Conservation (phyloP, 495 filamentous ascomycete genomes). For the Xylaria castorea region DNA sequence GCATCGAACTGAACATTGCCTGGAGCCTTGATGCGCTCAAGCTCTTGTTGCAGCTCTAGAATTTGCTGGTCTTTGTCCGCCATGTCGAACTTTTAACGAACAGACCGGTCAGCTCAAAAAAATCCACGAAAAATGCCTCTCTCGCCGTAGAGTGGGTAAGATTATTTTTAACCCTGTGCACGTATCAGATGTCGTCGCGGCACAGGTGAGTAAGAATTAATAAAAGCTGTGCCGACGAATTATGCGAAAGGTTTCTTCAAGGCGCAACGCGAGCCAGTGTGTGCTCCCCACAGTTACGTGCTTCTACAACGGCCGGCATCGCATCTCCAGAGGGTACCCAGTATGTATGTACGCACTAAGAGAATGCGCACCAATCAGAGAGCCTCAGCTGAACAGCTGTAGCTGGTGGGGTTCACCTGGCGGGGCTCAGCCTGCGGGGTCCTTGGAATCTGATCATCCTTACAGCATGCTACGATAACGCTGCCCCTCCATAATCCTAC, state of each 20-base stretch:
- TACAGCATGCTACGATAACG: constrained; percentile 6
- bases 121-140: background rate
- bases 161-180: background rate
- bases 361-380: constrained; percentile 23
- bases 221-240: constrained; percentile 18
- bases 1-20: constrained; percentile 27
- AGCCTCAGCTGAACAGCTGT: background rate
- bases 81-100: constrained; percentile 8
- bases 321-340: background rate
- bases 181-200: constrained; percentile 1
- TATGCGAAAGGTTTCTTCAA: constrained; percentile 15
- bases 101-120: background rate
- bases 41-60: constrained; percentile 21
- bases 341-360: background rate
- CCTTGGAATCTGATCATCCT: constrained; percentile 10
- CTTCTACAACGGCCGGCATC: constrained; percentile 10
- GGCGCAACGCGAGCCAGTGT: constrained; percentile 1
- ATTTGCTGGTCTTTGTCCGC: constrained; percentile 25
- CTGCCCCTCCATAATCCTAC: background rate
- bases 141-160: background rate
- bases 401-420: constrained; percentile 1
- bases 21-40: constrained; percentile 23
- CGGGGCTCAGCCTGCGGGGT: constrained; percentile 14
- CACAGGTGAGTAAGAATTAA: background rate
- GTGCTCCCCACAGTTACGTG: constrained; percentile 16